Evolutionary conservation across 2,329 filamentous ascomycete genomes (phyloP), one percentile per base, ranked within the genome.

Genomic region (Drechslerella coelobrocha): DNA sequence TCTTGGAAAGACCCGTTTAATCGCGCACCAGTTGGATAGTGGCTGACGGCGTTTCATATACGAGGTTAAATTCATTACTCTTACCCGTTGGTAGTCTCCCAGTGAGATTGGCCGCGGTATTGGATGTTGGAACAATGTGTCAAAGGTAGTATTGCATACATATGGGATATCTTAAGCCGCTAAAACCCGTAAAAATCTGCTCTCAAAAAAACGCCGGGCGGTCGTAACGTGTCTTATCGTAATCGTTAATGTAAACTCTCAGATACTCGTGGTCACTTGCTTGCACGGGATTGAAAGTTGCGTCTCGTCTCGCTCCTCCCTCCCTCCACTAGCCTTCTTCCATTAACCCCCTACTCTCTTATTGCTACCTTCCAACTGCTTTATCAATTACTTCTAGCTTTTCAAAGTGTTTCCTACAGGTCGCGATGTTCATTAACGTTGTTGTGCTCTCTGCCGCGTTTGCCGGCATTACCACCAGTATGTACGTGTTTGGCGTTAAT

Each of bases 401-500:
- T 55, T 75, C 75, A 63, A 76, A 76, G 57, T 75, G 74, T 68
- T 74, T 75, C 59, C 75, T 62, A 50, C 66, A 71, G 8, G 66
- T 71, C 21, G 68, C 68, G 26, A 72, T 72, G 39, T 72, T 97
- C 74, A 75, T 75, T 57, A 76, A 41, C 9, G 74, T 75, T 10
- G 74, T 75, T 8, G 74, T 75, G 37, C 74, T 75, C 72, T 76
- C 75, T 0, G 74, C 74, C 10, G 68, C 93, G 23, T 92, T 92
- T 0, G 93, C 92, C 0, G 94, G 92, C 74, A 97, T 86, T 34
- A 95, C 88, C 7, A 95, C 91, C 77, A 96, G 91, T 69, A 99
- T 88, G 77, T 97, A 97, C 1, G 94, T 99, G 79, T 99, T 99
- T 57, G 94, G 95, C 1, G 94, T 99, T 75, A 99, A 92, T 75